phyloP scores from a whole-genome alignment of 805 yeast species.

The Yarrowia yakushimensis region DNA sequence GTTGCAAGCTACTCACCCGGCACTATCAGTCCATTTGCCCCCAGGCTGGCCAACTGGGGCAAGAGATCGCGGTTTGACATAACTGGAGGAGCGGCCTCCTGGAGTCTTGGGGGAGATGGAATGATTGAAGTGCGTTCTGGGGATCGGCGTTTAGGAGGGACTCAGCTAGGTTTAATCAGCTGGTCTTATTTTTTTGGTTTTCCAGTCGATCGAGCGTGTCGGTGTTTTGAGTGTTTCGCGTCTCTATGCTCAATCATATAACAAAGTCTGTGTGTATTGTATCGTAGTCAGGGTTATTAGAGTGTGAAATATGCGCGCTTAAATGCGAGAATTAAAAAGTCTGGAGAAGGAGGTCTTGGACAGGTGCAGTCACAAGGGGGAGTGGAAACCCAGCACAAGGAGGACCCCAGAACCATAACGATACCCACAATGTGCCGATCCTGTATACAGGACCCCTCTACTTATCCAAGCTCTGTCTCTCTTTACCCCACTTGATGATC shows the following conservation, averaged over 20 bases:
- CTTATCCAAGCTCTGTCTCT: neutral
- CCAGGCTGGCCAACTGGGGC: conserved; percentile 20
- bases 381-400: neutral
- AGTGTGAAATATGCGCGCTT: conserved; percentile 2
- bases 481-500: neutral
- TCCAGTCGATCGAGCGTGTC: neutral
- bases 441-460: neutral
- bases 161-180: neutral
- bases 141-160: neutral
- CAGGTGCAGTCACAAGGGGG: neutral
- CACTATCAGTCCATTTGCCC: conserved; percentile 16
- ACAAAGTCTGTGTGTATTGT: neutral
- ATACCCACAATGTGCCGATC: neutral
- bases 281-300: neutral
- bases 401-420: neutral
- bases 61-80: conserved; percentile 16
- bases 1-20: conserved; percentile 15
- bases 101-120: neutral
- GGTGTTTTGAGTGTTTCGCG: neutral
- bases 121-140: conserved; percentile 6
- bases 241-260: neutral
- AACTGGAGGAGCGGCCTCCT: conserved; percentile 9
- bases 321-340: neutral
- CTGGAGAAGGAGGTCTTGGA: neutral
- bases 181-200: neutral